A percentile compares a stretch with the other conserved stretches of the same genome.
These are phyloP conservation scores for Ceratobasidium sp. DNA, from an alignment of 1,284 basidiomycete species.

Conservation along the genomic window DNA sequence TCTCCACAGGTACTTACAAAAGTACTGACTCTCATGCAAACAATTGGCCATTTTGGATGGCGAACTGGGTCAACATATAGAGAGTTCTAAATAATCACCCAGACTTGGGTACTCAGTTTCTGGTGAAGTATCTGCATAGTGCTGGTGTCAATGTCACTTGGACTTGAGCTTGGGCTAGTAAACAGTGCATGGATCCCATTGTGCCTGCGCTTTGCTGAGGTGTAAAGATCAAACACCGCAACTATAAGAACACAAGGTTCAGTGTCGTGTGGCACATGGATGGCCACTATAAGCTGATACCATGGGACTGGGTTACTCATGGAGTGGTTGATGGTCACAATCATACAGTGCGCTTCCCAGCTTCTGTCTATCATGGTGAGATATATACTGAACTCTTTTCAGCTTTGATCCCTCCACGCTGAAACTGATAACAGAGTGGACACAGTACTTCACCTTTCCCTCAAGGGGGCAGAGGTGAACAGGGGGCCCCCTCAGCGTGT, in stretches of 20 bases:
- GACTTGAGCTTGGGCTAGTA: conserved; percentile 31
- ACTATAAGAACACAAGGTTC: conserved; percentile 57
- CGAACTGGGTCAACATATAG: conserved; percentile 40
- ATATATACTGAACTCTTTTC: too few relatives aligned
- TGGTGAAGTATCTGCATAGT: conserved; percentile 49
- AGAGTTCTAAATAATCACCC: conserved; percentile 50
- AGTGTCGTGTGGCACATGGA: conserved; percentile 66
- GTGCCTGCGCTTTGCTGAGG: background rate
- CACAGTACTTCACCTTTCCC: background rate
- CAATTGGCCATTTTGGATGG: conserved; percentile 14
- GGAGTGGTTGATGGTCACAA: conserved; percentile 63
- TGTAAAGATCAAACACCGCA: conserved; percentile 51
- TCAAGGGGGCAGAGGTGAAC: background rate
- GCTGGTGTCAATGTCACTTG: conserved; percentile 49
- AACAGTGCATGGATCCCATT: background rate
- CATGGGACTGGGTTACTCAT: conserved; percentile 67
- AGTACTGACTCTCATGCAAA: background rate
- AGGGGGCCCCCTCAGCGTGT: conserved; percentile 4
- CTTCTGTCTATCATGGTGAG: too few relatives aligned
- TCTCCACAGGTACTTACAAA: background rate
- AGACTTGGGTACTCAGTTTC: conserved; percentile 50
- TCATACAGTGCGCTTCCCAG: conserved; percentile 53
- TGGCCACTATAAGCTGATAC: conserved; percentile 66
- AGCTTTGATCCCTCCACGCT: background rate
- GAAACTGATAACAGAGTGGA: background rate